Evolutionary conservation across 257 asterid species (phyloP).

Genomic region (Plectranthus barbatus): DNA sequence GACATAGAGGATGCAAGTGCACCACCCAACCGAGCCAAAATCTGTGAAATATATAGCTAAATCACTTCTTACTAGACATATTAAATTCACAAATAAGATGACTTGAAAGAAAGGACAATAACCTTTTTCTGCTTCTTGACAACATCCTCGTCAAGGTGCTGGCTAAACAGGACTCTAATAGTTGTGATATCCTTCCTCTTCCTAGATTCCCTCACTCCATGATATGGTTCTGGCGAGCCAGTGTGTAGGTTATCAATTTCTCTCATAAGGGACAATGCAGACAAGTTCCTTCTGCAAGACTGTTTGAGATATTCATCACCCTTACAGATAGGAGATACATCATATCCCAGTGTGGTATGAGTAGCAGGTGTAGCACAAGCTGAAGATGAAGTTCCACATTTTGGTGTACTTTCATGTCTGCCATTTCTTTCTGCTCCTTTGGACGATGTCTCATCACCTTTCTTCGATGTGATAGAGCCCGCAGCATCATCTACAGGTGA

Average conservation of each 20-base stretch:
- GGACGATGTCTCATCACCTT: constrained; percentile 20
- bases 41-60: constrained; percentile 26
- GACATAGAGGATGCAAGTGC: constrained; percentile 55
- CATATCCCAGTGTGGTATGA: constrained; percentile 28
- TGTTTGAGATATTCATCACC: constrained; percentile 85
- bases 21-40: constrained; percentile 74
- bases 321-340: constrained; percentile 79
- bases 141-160: constrained; percentile 70
- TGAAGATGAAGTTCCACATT: constrained; percentile 20
- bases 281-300: constrained; percentile 52
- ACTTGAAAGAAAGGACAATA: neutral
- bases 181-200: constrained; percentile 66
- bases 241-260: constrained; percentile 35
- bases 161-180: constrained; percentile 82
- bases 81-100: constrained; percentile 8
- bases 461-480: constrained; percentile 13
- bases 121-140: constrained; percentile 83
- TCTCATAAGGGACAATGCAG: constrained; percentile 41
- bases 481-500: constrained; percentile 11
- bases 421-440: constrained; percentile 24
- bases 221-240: constrained; percentile 20
- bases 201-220: constrained; percentile 43
- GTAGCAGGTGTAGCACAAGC: constrained; percentile 48
- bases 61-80: neutral
- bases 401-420: constrained; percentile 35